phyloP scores from a whole-genome alignment of 164 flowering plant genomes.

The Vitis cinerea region DNA sequence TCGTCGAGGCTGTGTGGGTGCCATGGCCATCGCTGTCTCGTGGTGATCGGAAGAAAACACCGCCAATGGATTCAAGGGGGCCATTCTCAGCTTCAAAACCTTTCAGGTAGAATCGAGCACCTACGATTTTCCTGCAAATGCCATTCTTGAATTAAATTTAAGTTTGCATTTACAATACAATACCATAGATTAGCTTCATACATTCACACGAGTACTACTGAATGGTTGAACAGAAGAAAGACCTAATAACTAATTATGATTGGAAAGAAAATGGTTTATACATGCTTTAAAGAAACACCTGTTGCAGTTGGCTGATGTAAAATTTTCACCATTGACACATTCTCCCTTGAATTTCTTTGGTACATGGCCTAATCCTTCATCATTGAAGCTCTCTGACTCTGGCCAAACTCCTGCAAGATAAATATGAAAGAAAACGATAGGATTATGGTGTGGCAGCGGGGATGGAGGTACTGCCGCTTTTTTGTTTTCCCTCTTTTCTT shows the following conservation, averaged over 20 bases:
- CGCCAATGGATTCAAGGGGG: conserved; percentile 11
- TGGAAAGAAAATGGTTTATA: too few relatives aligned
- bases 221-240: neutral
- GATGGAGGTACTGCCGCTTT: too few relatives aligned
- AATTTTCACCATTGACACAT: conserved; percentile 37
- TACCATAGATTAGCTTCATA: neutral
- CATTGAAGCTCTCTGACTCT: conserved; percentile 44
- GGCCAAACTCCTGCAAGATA: conserved; percentile 43
- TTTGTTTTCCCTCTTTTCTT: too few relatives aligned
- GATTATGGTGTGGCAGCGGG: too few relatives aligned
- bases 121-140: conserved; percentile 42
- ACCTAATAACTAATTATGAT: too few relatives aligned
- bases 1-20: conserved; percentile 48
- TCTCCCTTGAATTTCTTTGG: conserved; percentile 41
- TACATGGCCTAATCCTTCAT: conserved; percentile 34
- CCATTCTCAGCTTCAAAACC: conserved; percentile 32
- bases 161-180: neutral
- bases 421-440: neutral
- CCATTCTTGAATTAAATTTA: neutral
- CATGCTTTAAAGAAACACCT: conserved; percentile 14
- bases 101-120: conserved; percentile 37
- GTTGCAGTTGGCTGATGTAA: conserved; percentile 36
- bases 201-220: neutral
- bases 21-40: conserved; percentile 33
- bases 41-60: conserved; percentile 15